A percentile compares a stretch with the other conserved stretches of the same genome.
These are phyloP conservation scores for Pelargonium myrrhifolium DNA, from an alignment of 441 rosid genomes.

Conservation along the genomic window DNA sequence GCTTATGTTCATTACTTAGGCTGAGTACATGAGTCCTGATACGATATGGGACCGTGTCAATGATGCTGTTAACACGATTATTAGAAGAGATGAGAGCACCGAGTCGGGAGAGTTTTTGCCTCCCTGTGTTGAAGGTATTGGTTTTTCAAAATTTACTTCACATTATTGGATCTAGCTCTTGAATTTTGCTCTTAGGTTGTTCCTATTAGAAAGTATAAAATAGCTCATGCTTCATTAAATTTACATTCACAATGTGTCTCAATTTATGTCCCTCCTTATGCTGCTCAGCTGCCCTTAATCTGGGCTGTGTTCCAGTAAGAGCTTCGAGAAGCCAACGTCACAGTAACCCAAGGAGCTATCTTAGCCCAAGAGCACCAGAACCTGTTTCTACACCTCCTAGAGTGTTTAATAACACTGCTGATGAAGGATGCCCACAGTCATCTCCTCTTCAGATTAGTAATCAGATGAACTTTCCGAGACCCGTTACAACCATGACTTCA, in stretches of 20 bases:
- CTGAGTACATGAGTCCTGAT: conserved; percentile 48
- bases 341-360: conserved; percentile 39
- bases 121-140: conserved; percentile 63
- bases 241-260: not conserved
- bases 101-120: conserved; percentile 50
- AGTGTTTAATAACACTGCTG: conserved; percentile 13
- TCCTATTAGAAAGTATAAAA: not conserved
- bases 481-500: conserved; percentile 12
- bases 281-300: conserved; percentile 52
- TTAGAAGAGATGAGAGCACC: conserved; percentile 46
- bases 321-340: conserved; percentile 53
- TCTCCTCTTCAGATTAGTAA: not conserved
- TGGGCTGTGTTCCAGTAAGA: conserved; percentile 51
- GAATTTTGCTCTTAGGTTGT: not conserved
- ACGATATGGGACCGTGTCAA: conserved; percentile 47
- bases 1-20: conserved; percentile 28
- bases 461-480: conserved; percentile 31
- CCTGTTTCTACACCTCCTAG: conserved; percentile 4
- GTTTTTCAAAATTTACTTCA: conserved; percentile 1
- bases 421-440: not conserved
- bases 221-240: not conserved
- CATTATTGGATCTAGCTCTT: not conserved
- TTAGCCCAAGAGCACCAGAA: conserved; percentile 26
- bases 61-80: conserved; percentile 57
- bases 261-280: conserved; percentile 17